Percentiles rank a stretch among this genome's conserved stretches.
phyloP scores from a whole-genome alignment of 441 rosid genomes.

The Euphorbia schlechtendalii region DNA sequence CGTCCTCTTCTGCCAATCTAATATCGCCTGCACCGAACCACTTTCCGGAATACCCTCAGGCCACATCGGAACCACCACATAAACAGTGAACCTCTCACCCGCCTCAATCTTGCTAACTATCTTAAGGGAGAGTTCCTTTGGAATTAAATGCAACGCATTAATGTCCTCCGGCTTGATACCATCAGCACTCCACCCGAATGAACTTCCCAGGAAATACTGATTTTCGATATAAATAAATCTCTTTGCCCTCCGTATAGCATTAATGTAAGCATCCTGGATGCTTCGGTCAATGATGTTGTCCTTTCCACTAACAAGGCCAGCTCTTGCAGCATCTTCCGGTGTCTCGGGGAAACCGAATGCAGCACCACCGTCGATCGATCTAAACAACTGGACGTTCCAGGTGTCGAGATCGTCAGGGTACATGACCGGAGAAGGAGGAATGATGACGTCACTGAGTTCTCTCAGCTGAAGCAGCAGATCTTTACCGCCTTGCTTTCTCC shows the following conservation, averaged over 20 bases:
- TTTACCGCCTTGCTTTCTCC: conserved; percentile 94
- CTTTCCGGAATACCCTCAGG: conserved; percentile 96
- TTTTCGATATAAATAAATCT: conserved; percentile 85
- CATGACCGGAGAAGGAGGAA: conserved; percentile 90
- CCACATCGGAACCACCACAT: conserved; percentile 95
- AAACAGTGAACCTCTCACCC: conserved; percentile 84
- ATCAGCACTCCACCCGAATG: conserved; percentile 72
- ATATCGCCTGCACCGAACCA: conserved; percentile 90
- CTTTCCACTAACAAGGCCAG: conserved; percentile 94
- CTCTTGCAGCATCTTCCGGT: conserved; percentile 92
- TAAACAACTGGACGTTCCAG: conserved; percentile 89
- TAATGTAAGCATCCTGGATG: conserved; percentile 89
- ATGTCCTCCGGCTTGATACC: conserved; percentile 86
- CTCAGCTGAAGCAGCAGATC: conserved; percentile 68
- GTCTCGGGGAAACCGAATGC: conserved; percentile 93
- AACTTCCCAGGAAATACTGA: conserved; percentile 96
- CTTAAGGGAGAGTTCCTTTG: conserved; percentile 90
- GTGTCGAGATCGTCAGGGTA: conserved; percentile 71
- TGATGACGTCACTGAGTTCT: conserved; percentile 63
- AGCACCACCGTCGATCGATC: conserved; percentile 98
- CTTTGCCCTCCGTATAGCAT: conserved; percentile 94
- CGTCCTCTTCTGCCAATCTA: conserved; percentile 98
- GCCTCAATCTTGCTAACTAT: conserved; percentile 88
- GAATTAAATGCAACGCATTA: conserved; percentile 76
- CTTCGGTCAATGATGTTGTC: conserved; percentile 94